These are phyloP conservation scores for Hura crepitans DNA, from an alignment of 441 rosid genomes.

Conservation along the genomic window DNA sequence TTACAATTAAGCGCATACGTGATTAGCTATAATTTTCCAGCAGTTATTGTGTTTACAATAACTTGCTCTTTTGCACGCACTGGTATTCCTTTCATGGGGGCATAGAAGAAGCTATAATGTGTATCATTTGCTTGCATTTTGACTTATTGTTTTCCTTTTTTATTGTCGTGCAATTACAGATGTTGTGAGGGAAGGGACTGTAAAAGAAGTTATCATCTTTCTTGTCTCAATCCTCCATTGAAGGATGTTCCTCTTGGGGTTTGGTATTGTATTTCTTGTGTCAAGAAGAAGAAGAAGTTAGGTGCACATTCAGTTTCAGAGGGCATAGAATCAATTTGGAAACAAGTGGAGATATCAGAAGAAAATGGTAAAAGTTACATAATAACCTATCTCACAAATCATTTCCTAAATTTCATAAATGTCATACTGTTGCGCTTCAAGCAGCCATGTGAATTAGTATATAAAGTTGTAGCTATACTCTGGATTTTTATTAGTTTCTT, in stretches of 20 bases:
- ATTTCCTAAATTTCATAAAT: background rate
- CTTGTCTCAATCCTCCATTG: conserved; percentile 46
- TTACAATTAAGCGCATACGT: background rate
- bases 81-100: background rate
- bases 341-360: conserved; percentile 33
- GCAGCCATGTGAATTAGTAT: conserved; percentile 10
- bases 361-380: conserved; percentile 32
- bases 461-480: background rate
- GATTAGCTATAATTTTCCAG: background rate
- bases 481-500: background rate
- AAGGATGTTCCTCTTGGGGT: conserved; percentile 38
- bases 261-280: conserved; percentile 47
- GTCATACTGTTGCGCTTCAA: background rate
- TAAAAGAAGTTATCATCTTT: conserved; percentile 44
- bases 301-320: conserved; percentile 42
- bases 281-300: conserved; percentile 37
- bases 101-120: background rate
- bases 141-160: conserved; percentile 3
- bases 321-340: conserved; percentile 49
- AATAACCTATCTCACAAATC: background rate
- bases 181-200: conserved; percentile 57
- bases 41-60: background rate
- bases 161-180: conserved; percentile 32
- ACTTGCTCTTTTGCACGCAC: background rate
- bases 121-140: background rate